Conservation (phyloP, 305 asterid genomes). For the Fraxinus baroniana region DNA sequence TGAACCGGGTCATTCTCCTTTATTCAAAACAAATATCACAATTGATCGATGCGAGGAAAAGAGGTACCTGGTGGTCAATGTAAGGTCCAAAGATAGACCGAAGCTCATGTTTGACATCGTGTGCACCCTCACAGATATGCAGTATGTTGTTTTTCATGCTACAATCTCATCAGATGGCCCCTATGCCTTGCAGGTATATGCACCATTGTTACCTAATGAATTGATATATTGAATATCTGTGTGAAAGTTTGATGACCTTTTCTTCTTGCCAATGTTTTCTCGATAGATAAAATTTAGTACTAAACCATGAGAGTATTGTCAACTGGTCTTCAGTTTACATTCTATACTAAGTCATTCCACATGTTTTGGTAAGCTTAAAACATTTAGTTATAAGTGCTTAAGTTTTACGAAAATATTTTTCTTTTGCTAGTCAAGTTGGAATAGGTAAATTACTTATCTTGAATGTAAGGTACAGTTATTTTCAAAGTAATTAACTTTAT, state of each 20-base stretch:
- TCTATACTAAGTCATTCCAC: background rate
- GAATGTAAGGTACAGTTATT: background rate
- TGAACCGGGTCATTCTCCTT: conserved; percentile 33
- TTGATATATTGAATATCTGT: background rate
- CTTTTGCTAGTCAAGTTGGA: background rate
- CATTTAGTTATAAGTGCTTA: background rate
- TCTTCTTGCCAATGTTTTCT: background rate
- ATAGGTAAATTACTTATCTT: background rate
- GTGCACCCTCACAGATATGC: conserved; percentile 96
- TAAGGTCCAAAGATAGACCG: conserved; percentile 81
- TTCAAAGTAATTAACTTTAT: background rate
- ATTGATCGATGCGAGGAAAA: conserved; percentile 80
- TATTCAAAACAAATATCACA: conserved; percentile 50
- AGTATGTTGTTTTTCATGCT: conserved; percentile 87
- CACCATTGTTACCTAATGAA: background rate
- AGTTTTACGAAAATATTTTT: background rate
- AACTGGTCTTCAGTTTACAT: background rate
- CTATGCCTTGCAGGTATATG: conserved; percentile 70
- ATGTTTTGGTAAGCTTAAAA: background rate
- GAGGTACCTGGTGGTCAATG: conserved; percentile 78
- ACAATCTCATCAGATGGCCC: conserved; percentile 84
- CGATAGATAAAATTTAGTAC: background rate
- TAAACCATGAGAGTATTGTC: background rate
- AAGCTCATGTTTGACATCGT: conserved; percentile 96
- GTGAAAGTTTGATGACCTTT: background rate